Evolutionary conservation across 208 protist genomes (phyloP), one percentile per base, ranked within the genome.

Genomic region (Leishmania gerbilli): DNA sequence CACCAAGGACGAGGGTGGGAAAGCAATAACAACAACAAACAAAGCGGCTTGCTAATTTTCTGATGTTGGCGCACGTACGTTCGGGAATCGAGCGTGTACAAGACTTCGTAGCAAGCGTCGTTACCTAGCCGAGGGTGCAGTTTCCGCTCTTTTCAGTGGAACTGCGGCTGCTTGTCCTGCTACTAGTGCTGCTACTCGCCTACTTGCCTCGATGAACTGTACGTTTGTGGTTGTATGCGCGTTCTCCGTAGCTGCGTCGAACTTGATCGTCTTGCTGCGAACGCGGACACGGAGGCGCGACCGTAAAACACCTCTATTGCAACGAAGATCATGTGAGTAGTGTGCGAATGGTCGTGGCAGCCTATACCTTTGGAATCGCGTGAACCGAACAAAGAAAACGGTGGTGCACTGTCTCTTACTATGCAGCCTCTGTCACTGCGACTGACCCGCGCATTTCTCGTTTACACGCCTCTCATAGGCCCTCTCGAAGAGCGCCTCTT

Each of bases 21-120:
- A 82, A 53, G 51, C 4, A 3, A 81, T 71, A 58, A 83, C 78
- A 42, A 84, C 71, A 71, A 79, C 62, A 85, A 80, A 42, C 79
- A 80, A 58, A 84, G 77, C 62, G 84, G 89, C 91, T 92, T 93
- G 92, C 91, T 93, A 90, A 92, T 92, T 91, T 93, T 93, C 90
- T 84, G 71, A 81, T 74, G 42, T 42, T 62, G 55, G 47, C 27
- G 49, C n/a, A 37, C 49, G 74, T 27, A 55, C 65, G 17, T 60
- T 64, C 21, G 31, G 31, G 74, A 21, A 15, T 13, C 40, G 21
- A 37, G 11, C 40, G 37, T 77, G 56, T 3, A 0, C 74, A 47
- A 27, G 11, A 8, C 55, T 65, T 9, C n/a, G 31, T 40, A 68
- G 27, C 17, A 34, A 15, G 37, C 2, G 2, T 24, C 42, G 56